Base-by-base conservation (phyloP, 1,284 basidiomycete genomes). In the Takashimella koratensis region DNA sequence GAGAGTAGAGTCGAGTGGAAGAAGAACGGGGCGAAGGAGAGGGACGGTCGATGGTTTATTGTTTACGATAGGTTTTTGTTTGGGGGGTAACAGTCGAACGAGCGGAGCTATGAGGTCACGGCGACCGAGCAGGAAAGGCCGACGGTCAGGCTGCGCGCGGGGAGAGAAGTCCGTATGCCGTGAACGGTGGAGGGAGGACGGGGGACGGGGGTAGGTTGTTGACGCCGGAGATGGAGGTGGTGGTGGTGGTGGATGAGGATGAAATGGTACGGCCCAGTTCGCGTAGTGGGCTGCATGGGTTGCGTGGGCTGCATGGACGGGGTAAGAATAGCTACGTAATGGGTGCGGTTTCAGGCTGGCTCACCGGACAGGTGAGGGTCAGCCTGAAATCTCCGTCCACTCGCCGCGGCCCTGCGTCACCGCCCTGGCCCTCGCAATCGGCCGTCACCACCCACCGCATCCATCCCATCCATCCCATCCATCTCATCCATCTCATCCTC, bases 331-430 rank as follows among this genome's bases (percentile, higher is more conserved):
- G 30, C 16, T 36, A 8, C 30, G 30, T 8, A 8, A 16, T 36
- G 16, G 30, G 30, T 16, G 30, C 30, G 30, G 30, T 36, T 36
- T 36, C 30, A 36, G 30, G 30, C 30, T 36, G 10, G 16, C 30
- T n/a, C 30, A 36, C 16, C 10, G 30, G 43, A 43, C 19, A 12
- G 19, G 22, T 23, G 10, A 20, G 10, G 23, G 39, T 48, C 23
- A 48, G 46, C 25, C 46, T 48, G 46, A 48, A 25, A 48, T 36
- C 39, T n/a, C 12, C 30, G 10, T 16, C 30, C 30, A 16, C 8
- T 36, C 8, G 21, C 5, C 24, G 41, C n/a, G 16, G 16, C 43
- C 20, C 49, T 43, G 49, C 49, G 49, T 51, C 49, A 51, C 49
- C 42, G n/a, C 41, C 16, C 16, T 19, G 26, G 6, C 43, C 23